These are phyloP conservation scores for Herpotrichia juniperi DNA, from an alignment of 2,329 filamentous ascomycete species.

Conservation along the genomic window DNA sequence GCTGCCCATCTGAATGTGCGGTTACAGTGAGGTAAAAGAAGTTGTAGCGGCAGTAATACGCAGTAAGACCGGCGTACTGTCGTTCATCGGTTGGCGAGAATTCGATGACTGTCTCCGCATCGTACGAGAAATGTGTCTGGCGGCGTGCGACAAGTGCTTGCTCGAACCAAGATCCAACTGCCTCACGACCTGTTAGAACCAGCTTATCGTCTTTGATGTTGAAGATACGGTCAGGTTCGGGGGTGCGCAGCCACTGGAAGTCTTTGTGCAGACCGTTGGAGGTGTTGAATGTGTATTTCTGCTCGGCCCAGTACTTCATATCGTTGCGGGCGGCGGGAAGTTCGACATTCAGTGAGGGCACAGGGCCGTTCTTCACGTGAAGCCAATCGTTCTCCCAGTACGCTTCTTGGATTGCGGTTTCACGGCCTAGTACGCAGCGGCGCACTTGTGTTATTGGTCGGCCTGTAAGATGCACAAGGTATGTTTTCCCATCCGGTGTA, in stretches of 20 bases:
- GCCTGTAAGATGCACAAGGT: conserved; percentile 41
- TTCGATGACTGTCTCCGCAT: conserved; percentile 62
- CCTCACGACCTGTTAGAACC: conserved; percentile 62
- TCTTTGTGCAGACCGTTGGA: conserved; percentile 56
- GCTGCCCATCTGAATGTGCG: conserved; percentile 60
- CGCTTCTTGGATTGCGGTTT: conserved; percentile 60
- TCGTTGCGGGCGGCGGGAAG: conserved; percentile 36
- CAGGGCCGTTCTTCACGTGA: conserved; percentile 63
- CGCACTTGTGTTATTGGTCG: conserved; percentile 40
- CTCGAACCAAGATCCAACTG: conserved; percentile 55
- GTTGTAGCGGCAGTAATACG: conserved; percentile 69
- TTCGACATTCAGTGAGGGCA: conserved; percentile 50
- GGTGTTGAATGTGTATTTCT: conserved; percentile 55
- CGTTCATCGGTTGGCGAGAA: conserved; percentile 64
- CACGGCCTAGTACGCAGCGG: conserved; percentile 44
- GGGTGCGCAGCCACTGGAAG: conserved; percentile 64
- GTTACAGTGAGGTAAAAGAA: conserved; percentile 69
- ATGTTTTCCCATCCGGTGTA: conserved; percentile 38
- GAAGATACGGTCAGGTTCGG: conserved; percentile 55
- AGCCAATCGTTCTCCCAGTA: conserved; percentile 67
- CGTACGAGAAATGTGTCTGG: conserved; percentile 66
- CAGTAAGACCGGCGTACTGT: conserved; percentile 65
- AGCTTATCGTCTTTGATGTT: conserved; percentile 51
- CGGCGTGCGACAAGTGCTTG: conserved; percentile 62
- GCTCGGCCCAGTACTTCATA: conserved; percentile 46